These are phyloP conservation scores for Chalaropsis thielavioides DNA, from an alignment of 2,329 filamentous ascomycete species.

Conservation along the genomic window DNA sequence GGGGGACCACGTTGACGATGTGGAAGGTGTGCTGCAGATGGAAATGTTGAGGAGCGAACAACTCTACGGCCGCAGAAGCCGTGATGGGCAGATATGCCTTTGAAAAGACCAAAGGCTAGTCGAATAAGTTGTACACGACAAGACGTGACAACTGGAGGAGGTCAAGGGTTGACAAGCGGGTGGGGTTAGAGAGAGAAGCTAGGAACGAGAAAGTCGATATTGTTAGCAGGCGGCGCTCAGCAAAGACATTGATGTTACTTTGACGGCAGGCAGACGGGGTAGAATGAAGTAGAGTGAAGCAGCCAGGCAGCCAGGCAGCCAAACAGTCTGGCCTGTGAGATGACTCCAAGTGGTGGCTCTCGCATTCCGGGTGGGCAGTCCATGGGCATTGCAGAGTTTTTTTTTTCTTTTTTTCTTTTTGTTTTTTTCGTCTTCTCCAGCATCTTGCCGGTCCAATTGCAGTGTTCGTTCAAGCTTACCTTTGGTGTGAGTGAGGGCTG, in stretches of 20 bases:
- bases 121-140: slow-evolving; percentile 11
- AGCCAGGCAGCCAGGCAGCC: no score
- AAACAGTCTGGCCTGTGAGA: background rate
- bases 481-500: background rate
- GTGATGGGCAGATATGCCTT: slow-evolving; percentile 45
- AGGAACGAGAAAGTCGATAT: background rate
- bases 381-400: background rate
- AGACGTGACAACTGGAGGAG: background rate
- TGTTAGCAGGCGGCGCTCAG: slow-evolving; percentile 1
- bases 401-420: background rate
- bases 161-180: background rate
- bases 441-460: background rate
- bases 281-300: background rate
- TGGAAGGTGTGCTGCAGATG: slow-evolving; percentile 48
- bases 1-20: slow-evolving; percentile 52
- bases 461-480: background rate
- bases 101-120: slow-evolving; percentile 49
- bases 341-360: no score
- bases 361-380: background rate
- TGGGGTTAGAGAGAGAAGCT: slow-evolving; percentile 7
- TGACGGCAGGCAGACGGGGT: background rate
- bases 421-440: background rate
- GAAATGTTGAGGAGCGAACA: slow-evolving; percentile 57
- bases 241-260: background rate
- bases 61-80: slow-evolving; percentile 47